phyloP scores from a whole-genome alignment of 139 green algal genomes.

The Chlorella sp. region DNA sequence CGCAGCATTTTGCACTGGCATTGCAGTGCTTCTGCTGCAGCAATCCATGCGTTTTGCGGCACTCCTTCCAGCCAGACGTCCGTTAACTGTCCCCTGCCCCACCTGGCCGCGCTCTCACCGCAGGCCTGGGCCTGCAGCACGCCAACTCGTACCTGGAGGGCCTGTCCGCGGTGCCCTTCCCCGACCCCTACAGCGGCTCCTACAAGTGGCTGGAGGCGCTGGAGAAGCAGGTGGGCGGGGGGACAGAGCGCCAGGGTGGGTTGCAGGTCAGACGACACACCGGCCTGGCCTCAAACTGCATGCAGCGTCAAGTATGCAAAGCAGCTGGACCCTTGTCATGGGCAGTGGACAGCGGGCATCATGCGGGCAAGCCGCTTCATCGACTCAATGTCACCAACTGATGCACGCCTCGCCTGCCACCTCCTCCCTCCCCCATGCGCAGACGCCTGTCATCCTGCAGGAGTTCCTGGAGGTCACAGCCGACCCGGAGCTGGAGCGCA shows the following conservation, averaged over 20 bases:
- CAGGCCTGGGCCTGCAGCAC: constrained; percentile 36
- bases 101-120: not conserved
- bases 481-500: constrained; percentile 38
- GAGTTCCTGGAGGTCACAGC: constrained; percentile 39
- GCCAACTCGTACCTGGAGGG: constrained; percentile 44
- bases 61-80: not conserved
- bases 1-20: too few relatives aligned
- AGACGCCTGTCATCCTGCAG: constrained; percentile 11
- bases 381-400: not conserved
- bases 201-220: constrained; percentile 44
- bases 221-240: constrained; percentile 3
- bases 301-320: not conserved
- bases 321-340: too few relatives aligned
- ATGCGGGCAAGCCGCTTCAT: not conserved
- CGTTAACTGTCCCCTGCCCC: too few relatives aligned
- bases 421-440: not conserved
- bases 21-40: too few relatives aligned
- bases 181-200: constrained; percentile 9
- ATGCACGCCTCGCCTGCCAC: not conserved
- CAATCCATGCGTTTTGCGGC: too few relatives aligned
- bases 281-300: too few relatives aligned
- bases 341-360: not conserved
- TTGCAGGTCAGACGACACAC: too few relatives aligned
- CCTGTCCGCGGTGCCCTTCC: constrained; percentile 39
- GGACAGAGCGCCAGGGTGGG: not conserved